Evolutionary conservation across 495 filamentous ascomycete species (phyloP).

Genomic region (Penicillium alfredii): DNA sequence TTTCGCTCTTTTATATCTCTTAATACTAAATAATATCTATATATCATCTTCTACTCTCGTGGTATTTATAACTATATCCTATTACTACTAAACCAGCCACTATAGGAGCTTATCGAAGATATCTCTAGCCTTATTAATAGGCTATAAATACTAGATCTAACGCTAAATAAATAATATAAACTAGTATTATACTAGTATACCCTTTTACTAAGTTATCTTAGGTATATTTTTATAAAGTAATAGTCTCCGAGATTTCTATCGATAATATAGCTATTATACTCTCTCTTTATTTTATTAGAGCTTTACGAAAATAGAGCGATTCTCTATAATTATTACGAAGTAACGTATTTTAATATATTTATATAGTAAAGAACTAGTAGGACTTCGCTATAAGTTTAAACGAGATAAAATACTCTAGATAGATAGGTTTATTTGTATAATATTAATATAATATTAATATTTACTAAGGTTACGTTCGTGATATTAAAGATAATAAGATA

Average conservation of each 20-base stretch:
- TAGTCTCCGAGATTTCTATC: not conserved
- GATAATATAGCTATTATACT: not conserved
- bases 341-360: not conserved
- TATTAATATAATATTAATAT: not conserved
- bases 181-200: too few species aligned
- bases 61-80: not conserved
- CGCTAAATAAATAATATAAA: not conserved
- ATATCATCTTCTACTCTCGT: constrained; percentile 1
- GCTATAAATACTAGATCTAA: not conserved
- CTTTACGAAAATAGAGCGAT: too few species aligned
- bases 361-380: not conserved
- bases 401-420: not conserved
- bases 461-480: too few species aligned
- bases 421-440: not conserved
- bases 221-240: not conserved
- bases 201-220: constrained; percentile 1
- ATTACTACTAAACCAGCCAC: not conserved
- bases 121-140: not conserved
- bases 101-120: not conserved
- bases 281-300: not conserved
- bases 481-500: too few species aligned
- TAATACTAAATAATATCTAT: not conserved
- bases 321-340: not conserved
- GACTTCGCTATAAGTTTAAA: not conserved
- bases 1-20: constrained; percentile 1